phyloP scores from a whole-genome alignment of 176 grass and related monocot species.

The Oryza rufipogon region DNA sequence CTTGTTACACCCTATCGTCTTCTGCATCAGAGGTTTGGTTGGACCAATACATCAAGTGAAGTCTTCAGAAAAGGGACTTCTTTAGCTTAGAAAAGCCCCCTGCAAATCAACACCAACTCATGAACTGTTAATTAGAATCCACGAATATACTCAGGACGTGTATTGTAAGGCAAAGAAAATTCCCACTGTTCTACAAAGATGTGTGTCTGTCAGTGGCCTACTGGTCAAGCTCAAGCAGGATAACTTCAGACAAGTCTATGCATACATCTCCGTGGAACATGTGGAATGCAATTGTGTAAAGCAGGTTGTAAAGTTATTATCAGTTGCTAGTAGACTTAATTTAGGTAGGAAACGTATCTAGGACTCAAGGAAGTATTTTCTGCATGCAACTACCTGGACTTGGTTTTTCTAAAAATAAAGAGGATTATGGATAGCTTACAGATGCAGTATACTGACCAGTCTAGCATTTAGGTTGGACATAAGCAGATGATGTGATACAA shows the following conservation, averaged over 20 bases:
- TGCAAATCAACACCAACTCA: background rate
- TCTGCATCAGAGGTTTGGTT: too few species aligned
- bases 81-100: background rate
- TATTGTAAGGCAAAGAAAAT: slow-evolving; percentile 18
- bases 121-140: background rate
- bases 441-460: background rate
- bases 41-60: background rate
- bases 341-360: background rate
- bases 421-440: background rate
- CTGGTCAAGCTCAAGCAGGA: slow-evolving; percentile 3
- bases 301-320: background rate
- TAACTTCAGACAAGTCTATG: background rate
- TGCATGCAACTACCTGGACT: background rate
- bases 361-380: background rate
- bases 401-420: background rate
- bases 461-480: slow-evolving; percentile 26
- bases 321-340: background rate
- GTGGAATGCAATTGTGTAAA: background rate
- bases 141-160: background rate
- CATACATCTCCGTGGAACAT: background rate
- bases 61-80: slow-evolving; percentile 1
- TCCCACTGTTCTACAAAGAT: background rate
- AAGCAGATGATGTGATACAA: slow-evolving; percentile 4
- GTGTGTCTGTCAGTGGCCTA: background rate
- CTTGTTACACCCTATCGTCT: too few species aligned